A percentile compares a stretch with the other conserved stretches of the same genome.
Evolutionary conservation across 1,139 yeast species (phyloP).

Genomic region (Torulaspora globosa): DNA sequence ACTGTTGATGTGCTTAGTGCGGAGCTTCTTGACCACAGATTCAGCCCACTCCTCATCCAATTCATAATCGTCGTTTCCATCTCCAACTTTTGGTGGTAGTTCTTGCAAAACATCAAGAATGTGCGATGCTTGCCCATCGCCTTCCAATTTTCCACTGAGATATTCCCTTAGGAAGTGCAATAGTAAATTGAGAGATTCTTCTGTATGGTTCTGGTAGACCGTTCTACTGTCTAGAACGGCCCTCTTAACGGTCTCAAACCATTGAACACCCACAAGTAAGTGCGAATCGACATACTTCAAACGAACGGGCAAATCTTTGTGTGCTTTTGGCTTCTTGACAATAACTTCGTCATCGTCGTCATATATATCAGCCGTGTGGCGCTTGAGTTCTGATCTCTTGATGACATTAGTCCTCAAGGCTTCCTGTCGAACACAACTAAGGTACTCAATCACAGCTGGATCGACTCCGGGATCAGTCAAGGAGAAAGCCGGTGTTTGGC

Average conservation of each 20-base stretch:
- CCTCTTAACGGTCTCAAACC: conserved; percentile 18
- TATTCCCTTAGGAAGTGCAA: conserved; percentile 19
- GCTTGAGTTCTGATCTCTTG: conserved; percentile 1
- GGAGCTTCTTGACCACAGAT: conserved; percentile 12
- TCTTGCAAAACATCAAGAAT: conserved; percentile 20
- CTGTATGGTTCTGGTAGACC: conserved; percentile 22
- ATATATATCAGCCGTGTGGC: conserved; percentile 23
- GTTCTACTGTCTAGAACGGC: conserved; percentile 10
- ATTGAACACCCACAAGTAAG: conserved; percentile 14
- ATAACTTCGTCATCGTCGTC: conserved; percentile 28
- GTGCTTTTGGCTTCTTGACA: not conserved
- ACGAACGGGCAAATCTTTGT: not conserved
- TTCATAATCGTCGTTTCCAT: conserved; percentile 14
- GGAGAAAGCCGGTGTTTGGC: conserved; percentile 32
- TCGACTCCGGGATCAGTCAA: conserved; percentile 26
- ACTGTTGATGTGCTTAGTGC: conserved; percentile 11
- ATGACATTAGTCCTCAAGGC: conserved; percentile 30
- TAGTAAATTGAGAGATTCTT: conserved; percentile 20
- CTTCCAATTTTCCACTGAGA: conserved; percentile 10
- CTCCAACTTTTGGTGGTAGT: conserved; percentile 3
- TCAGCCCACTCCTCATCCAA: conserved; percentile 31
- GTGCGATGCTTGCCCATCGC: conserved; percentile 16
- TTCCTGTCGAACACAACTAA: conserved; percentile 29
- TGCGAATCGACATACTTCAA: conserved; percentile 11
- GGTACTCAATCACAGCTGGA: conserved; percentile 28